Evolutionary conservation across 441 rosid genomes (phyloP).

Genomic region (Erodium chrysanthum): DNA sequence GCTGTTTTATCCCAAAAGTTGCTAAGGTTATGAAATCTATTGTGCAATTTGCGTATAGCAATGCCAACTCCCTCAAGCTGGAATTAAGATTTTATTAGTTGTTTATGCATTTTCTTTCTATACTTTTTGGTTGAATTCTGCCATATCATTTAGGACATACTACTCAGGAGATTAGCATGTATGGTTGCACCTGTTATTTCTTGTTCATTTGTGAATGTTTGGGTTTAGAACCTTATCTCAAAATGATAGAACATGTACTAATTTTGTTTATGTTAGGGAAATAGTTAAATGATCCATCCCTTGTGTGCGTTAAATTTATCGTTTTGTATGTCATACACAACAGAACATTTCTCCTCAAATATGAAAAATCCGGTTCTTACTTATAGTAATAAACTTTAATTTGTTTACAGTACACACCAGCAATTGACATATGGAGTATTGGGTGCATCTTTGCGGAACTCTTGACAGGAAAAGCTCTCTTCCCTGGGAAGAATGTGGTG

Average conservation of each 20-base stretch:
- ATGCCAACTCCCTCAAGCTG: background rate
- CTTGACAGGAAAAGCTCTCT: constrained; percentile 86
- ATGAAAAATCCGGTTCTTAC: background rate
- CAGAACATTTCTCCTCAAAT: no score
- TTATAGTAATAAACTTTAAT: constrained; percentile 18
- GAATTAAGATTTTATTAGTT: background rate
- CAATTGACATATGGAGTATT: constrained; percentile 97
- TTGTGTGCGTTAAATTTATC: no score
- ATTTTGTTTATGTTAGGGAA: no score
- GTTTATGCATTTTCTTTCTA: background rate
- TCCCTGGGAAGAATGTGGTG: constrained; percentile 97
- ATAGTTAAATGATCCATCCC: no score
- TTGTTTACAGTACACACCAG: constrained; percentile 76
- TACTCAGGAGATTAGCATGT: background rate
- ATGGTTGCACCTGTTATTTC: background rate
- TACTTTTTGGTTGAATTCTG: background rate
- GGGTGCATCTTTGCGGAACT: constrained; percentile 99
- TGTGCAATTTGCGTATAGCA: background rate
- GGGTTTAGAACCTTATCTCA: background rate
- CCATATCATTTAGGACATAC: background rate
- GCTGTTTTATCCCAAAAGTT: background rate
- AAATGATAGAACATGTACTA: no score
- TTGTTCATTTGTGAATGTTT: background rate
- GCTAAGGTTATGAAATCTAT: background rate
- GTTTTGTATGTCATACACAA: no score